Conservation (phyloP, 2,329 filamentous ascomycete species). For the Colletotrichum musae region DNA sequence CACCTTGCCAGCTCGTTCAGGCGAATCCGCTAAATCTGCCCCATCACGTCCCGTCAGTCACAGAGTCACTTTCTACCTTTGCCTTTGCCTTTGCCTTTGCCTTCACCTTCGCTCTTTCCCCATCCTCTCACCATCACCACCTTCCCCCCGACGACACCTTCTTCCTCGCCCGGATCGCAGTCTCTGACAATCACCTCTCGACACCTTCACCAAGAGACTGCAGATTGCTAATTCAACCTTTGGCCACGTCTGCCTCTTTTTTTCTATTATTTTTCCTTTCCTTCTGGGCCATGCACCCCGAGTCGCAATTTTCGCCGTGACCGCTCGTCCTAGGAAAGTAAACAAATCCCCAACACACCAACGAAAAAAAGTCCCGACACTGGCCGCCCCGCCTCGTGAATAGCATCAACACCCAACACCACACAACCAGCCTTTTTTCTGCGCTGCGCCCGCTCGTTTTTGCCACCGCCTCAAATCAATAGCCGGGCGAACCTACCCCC, state of each 20-base stretch:
- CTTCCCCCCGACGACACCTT: constrained; percentile 13
- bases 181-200: constrained; percentile 33
- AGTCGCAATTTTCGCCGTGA: constrained; percentile 34
- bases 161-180: constrained; percentile 28
- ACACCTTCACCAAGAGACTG: constrained; percentile 32
- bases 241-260: not conserved
- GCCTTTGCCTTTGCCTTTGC: not conserved
- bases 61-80: not conserved
- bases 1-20: constrained; percentile 19
- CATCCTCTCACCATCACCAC: constrained; percentile 11
- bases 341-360: constrained; percentile 24
- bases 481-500: not conserved
- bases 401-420: constrained; percentile 33
- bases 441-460: constrained; percentile 34
- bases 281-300: constrained; percentile 31
- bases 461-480: not conserved
- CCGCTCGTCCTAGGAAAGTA: constrained; percentile 28
- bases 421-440: constrained; percentile 21
- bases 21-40: constrained; percentile 29
- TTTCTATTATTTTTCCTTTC: constrained; percentile 7
- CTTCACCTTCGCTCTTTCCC: not conserved
- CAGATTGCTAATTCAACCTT: not conserved
- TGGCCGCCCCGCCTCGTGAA: constrained; percentile 27
- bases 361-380: constrained; percentile 24
- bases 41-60: constrained; percentile 11